Base-by-base conservation (phyloP, 1,139 yeast species). In the Geotrichum reessii region DNA sequence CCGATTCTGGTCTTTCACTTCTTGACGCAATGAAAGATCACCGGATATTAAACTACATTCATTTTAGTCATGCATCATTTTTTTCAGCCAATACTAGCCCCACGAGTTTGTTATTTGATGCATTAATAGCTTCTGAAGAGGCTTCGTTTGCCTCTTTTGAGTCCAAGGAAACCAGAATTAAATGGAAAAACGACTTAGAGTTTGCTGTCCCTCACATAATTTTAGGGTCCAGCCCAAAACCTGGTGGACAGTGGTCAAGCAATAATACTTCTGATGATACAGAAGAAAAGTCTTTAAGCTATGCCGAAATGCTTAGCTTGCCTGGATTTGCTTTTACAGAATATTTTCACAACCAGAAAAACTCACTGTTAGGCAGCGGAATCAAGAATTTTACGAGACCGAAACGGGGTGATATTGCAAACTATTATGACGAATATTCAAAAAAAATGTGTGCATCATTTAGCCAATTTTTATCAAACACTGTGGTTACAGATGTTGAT, bases 241-340 rank as follows among this genome's bases (percentile, higher is more conserved):
- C 73, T 0, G 76, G 76, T 12, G 76, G 76, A 1, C 76, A 73
- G 56, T 73, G 76, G 76, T 65, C 70, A 4, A 61, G 65, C 2
- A 53, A 55, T 9, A 59, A 55, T 4, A 65, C 60, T 7, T 57
- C 62, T 1, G 67, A 65, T 47, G 61, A 60, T n/a, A 63, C 64
- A 1, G 58, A 56, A 4, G 66, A 66, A 27, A 59, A 63, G 44
- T 66, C 67, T 3, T 62, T 73, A 50, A 69, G 73, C 56, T 73
- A 72, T 56, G 72, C 72, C 2, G 74, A 72, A 59, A 72, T 71
- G 73, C 64, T 73, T 31, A 69, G 74, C 14, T 57, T 73, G 46
- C 76, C 76, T 1, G 72, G 69, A 3, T 69, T 58, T 54, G 60
- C 73, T 3, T 70, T 72, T 50, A 58, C 72, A 0, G 65, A 70